phyloP scores from a whole-genome alignment of 768 basidiomycete genomes.

The Trichaptum fuscoviolaceum region DNA sequence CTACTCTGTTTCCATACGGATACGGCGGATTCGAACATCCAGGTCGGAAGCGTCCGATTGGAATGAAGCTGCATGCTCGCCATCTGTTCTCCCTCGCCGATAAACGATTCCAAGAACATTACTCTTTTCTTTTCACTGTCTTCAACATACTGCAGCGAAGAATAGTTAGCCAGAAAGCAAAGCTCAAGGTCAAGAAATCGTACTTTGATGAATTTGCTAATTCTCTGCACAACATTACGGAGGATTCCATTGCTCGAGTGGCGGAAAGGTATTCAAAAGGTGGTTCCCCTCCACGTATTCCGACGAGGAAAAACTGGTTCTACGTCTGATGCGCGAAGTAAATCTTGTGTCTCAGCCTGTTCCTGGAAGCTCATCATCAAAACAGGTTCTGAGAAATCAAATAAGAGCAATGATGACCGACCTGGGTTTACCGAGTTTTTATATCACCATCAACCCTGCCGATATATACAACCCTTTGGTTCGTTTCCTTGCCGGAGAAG shows the following conservation, averaged over 20 bases:
- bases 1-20: slow-evolving; percentile 18
- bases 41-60: background rate
- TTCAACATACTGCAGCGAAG: slow-evolving; percentile 38
- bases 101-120: slow-evolving; percentile 30
- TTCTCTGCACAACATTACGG: slow-evolving; percentile 20
- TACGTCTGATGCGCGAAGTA: slow-evolving; percentile 20
- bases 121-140: slow-evolving; percentile 36
- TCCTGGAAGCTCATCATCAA: slow-evolving; percentile 25
- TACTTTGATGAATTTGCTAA: slow-evolving; percentile 24
- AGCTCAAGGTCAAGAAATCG: slow-evolving; percentile 23
- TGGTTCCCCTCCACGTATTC: slow-evolving; percentile 13
- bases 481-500: slow-evolving; percentile 30
- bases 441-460: slow-evolving; percentile 40
- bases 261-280: slow-evolving; percentile 19
- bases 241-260: slow-evolving; percentile 21
- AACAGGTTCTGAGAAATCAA: slow-evolving; percentile 30
- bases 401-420: slow-evolving; percentile 29
- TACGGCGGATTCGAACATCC: slow-evolving; percentile 14
- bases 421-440: slow-evolving; percentile 36
- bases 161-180: slow-evolving; percentile 25
- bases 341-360: slow-evolving; percentile 16
- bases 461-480: slow-evolving; percentile 39
- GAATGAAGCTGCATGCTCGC: slow-evolving; percentile 7
- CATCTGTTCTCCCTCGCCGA: slow-evolving; percentile 21
- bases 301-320: slow-evolving; percentile 26